These are phyloP conservation scores for Hippophae tibetana DNA, from an alignment of 306 rosid species.

Conservation along the genomic window DNA sequence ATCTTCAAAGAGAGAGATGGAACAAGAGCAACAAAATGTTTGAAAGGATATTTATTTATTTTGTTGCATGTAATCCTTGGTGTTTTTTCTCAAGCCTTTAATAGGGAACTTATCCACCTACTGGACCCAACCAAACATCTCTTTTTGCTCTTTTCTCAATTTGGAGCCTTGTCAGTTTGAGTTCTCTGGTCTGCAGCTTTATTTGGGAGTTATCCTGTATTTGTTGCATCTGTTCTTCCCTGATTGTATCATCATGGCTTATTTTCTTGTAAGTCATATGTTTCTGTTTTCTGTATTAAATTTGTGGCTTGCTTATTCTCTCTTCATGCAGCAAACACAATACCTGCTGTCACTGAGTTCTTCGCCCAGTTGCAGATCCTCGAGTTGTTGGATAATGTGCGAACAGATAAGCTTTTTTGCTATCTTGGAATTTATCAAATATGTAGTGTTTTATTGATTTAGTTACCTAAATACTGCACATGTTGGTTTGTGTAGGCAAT, in stretches of 20 bases:
- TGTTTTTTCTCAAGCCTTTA: too few relatives aligned
- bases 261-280: background rate
- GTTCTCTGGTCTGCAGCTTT: too few relatives aligned
- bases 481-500: constrained; percentile 53
- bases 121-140: too few relatives aligned
- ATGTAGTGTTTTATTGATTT: background rate
- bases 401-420: background rate
- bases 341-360: constrained; percentile 62
- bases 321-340: constrained; percentile 57
- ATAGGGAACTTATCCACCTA: too few relatives aligned
- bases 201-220: background rate
- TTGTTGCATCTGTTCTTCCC: background rate
- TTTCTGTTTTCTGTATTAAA: background rate
- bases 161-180: too few relatives aligned
- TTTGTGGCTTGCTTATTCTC: background rate
- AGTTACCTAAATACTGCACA: constrained; percentile 9
- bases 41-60: too few relatives aligned
- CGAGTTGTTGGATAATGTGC: constrained; percentile 88
- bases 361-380: constrained; percentile 79
- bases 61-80: too few relatives aligned
- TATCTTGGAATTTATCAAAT: background rate
- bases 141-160: too few relatives aligned
- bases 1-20: too few relatives aligned
- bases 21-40: too few relatives aligned
- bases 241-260: background rate